phyloP scores from a whole-genome alignment of 1,139 yeast species.

The Protomyces arabidopsidicola region DNA sequence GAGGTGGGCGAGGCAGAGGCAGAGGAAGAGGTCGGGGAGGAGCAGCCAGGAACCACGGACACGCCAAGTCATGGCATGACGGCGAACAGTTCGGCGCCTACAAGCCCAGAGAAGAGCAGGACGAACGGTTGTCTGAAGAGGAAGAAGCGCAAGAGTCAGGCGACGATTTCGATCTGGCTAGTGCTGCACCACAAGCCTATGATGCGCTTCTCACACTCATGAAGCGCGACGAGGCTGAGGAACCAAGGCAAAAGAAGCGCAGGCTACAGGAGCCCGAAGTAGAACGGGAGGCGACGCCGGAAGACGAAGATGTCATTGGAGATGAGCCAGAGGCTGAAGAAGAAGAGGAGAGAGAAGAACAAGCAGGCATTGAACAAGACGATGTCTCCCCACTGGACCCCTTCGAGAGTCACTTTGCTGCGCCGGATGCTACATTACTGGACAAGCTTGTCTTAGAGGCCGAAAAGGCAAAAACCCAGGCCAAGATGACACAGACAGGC shows the following conservation, averaged over 20 bases:
- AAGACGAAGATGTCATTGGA: neutral
- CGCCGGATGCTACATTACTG: conserved; percentile 47
- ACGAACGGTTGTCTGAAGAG: conserved; percentile 33
- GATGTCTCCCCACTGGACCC: conserved; percentile 48
- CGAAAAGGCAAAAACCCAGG: neutral
- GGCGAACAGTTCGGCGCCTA: conserved; percentile 28
- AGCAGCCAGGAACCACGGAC: conserved; percentile 38
- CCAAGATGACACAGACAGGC: neutral
- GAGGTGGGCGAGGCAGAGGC: conserved; percentile 49
- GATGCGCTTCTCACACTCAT: conserved; percentile 66
- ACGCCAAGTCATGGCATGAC: conserved; percentile 8
- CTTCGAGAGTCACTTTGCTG: conserved; percentile 69
- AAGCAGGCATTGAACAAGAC: conserved; percentile 42
- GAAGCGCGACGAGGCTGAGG: conserved; percentile 41
- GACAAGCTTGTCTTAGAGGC: conserved; percentile 33
- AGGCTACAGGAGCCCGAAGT: conserved; percentile 35
- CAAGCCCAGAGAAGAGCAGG: conserved; percentile 33
- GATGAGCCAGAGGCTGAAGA: conserved; percentile 37
- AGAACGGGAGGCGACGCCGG: conserved; percentile 34
- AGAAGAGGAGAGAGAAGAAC: conserved; percentile 36
- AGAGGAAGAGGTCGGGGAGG: conserved; percentile 52
- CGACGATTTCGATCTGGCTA: conserved; percentile 32
- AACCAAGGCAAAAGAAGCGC: conserved; percentile 35
- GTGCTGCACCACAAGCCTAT: conserved; percentile 50
- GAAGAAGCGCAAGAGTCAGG: conserved; percentile 35